Evolutionary conservation across 2,329 filamentous ascomycete genomes (phyloP).

Genomic region (Exophiala alcalophila): DNA sequence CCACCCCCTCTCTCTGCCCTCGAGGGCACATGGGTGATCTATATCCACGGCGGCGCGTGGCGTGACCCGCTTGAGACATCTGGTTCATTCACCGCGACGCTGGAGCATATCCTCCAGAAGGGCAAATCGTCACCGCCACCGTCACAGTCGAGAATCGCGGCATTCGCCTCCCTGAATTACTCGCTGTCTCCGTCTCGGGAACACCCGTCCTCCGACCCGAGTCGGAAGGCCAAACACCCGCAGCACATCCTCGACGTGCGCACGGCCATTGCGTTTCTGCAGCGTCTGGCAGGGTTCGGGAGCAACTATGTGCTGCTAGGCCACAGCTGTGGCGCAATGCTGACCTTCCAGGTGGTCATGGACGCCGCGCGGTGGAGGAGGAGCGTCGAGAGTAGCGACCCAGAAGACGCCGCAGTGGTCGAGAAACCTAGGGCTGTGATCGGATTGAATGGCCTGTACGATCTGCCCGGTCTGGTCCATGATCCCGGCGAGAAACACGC

Average conservation of each 20-base stretch:
- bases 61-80: conserved; percentile 53
- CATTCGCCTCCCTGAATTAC: conserved; percentile 60
- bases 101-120: conserved; percentile 62
- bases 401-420: conserved; percentile 32
- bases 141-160: conserved; percentile 9
- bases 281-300: conserved; percentile 45
- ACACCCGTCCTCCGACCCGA: conserved; percentile 32
- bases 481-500: conserved; percentile 36
- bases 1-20: background rate
- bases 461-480: conserved; percentile 54
- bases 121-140: no score
- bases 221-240: conserved; percentile 54
- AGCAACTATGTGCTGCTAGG: conserved; percentile 56
- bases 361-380: conserved; percentile 35
- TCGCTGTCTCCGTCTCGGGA: conserved; percentile 54
- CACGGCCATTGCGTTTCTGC: conserved; percentile 51
- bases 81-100: conserved; percentile 29
- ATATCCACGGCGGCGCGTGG: conserved; percentile 64
- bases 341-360: conserved; percentile 62
- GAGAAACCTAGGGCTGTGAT: conserved; percentile 54
- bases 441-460: conserved; percentile 65
- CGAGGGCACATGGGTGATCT: conserved; percentile 38
- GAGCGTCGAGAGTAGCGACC: no score
- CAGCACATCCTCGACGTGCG: conserved; percentile 60
- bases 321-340: conserved; percentile 62